phyloP scores from a whole-genome alignment of 2,329 filamentous ascomycete species.

The Paecilomyces formosus region DNA sequence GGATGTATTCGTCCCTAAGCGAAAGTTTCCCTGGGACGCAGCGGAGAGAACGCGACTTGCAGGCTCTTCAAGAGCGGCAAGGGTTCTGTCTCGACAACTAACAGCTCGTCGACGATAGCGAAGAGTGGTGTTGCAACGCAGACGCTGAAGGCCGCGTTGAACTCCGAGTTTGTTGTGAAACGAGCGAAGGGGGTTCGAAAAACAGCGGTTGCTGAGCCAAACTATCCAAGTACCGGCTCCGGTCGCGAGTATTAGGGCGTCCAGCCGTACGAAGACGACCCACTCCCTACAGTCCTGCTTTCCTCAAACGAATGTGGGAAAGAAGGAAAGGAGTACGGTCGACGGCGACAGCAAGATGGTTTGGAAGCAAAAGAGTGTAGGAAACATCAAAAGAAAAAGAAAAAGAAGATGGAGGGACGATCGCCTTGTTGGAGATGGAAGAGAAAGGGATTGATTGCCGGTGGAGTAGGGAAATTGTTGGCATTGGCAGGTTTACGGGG shows the following conservation, averaged over 20 bases:
- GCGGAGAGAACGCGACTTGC: background rate
- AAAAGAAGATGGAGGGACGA: constrained; percentile 16
- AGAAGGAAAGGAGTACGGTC: constrained; percentile 16
- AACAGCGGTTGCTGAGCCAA: constrained; percentile 19
- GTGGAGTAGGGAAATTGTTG: constrained; percentile 18
- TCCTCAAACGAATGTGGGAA: constrained; percentile 19
- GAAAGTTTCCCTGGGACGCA: background rate
- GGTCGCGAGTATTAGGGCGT: constrained; percentile 9
- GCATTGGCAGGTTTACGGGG: constrained; percentile 12
- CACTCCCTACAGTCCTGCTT: constrained; percentile 6
- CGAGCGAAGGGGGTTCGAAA: constrained; percentile 16
- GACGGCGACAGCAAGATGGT: constrained; percentile 5
- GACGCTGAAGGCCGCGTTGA: constrained; percentile 1
- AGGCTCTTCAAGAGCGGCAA: background rate
- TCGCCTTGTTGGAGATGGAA: constrained; percentile 14
- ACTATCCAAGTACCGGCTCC: constrained; percentile 11
- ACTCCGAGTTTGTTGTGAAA: constrained; percentile 18
- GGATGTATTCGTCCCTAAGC: background rate
- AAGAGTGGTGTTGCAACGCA: background rate
- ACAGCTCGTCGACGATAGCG: background rate
- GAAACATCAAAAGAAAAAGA: constrained; percentile 13
- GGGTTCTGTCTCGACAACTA: background rate
- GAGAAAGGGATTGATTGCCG: constrained; percentile 19
- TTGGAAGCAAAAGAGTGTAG: constrained; percentile 13
- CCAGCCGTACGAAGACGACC: constrained; percentile 1